phyloP scores from a whole-genome alignment of 306 rosid species.

The Styphnolobium japonicum region DNA sequence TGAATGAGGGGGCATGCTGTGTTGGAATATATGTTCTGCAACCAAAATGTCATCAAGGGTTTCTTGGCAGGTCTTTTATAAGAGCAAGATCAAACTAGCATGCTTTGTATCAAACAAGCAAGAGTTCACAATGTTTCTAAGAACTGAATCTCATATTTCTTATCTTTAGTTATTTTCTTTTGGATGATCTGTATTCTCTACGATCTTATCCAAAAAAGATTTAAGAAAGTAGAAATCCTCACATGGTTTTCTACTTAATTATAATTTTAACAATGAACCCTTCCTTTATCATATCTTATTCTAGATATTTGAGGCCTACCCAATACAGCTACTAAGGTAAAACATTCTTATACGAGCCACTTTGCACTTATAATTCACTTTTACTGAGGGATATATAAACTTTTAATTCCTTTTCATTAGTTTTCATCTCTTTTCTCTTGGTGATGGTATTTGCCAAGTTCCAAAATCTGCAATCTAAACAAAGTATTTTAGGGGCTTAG shows the following conservation, averaged over 20 bases:
- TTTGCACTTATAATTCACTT: slow-evolving; percentile 1
- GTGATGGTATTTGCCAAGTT: neutral
- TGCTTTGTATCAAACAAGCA: slow-evolving; percentile 33
- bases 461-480: neutral
- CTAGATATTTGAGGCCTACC: neutral
- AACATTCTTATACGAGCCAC: neutral
- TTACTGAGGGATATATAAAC: neutral
- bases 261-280: neutral
- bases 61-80: slow-evolving; percentile 3
- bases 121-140: slow-evolving; percentile 10
- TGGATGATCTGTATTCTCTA: neutral
- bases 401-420: neutral
- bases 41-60: slow-evolving; percentile 10
- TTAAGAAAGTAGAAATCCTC: slow-evolving; percentile 3
- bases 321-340: neutral
- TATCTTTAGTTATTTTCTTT: slow-evolving; percentile 11
- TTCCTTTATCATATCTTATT: neutral
- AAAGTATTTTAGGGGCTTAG: neutral
- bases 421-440: neutral
- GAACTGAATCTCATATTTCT: neutral
- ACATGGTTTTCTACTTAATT: neutral
- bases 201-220: slow-evolving; percentile 5
- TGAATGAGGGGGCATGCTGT: slow-evolving; percentile 13
- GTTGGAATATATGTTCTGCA: slow-evolving; percentile 19
- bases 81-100: slow-evolving; percentile 18